Evolutionary conservation across 2,329 filamentous ascomycete genomes (phyloP).

Genomic region (Xylariaceae sp.): DNA sequence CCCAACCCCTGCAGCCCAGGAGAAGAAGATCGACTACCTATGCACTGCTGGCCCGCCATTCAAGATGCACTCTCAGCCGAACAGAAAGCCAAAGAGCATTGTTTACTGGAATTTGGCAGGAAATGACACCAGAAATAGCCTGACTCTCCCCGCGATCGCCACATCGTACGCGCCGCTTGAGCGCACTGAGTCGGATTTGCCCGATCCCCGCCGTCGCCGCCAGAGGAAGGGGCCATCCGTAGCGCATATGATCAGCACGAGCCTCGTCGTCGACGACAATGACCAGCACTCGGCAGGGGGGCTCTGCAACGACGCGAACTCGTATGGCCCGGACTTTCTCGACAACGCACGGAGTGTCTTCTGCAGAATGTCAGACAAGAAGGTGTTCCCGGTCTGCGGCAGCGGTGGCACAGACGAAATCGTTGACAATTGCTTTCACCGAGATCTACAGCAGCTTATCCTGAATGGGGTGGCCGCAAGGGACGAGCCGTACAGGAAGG

Average conservation of each 20-base stretch:
- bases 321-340: constrained; percentile 37
- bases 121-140: no score
- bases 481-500: constrained; percentile 24
- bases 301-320: constrained; percentile 33
- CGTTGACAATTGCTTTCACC: constrained; percentile 30
- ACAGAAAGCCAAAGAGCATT: no score
- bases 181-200: no score
- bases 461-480: constrained; percentile 26
- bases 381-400: constrained; percentile 31
- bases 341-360: constrained; percentile 28
- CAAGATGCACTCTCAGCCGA: constrained; percentile 3
- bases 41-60: constrained; percentile 30
- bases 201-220: neutral
- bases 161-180: no score
- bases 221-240: neutral
- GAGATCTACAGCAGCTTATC: constrained; percentile 22
- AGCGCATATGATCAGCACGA: constrained; percentile 10
- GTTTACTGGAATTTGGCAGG: no score
- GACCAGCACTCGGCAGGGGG: constrained; percentile 26
- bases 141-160: no score
- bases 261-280: constrained; percentile 30
- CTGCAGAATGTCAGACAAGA: constrained; percentile 40
- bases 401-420: constrained; percentile 20
- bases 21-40: constrained; percentile 27
- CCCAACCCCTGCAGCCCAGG: constrained; percentile 1